Base-by-base conservation (phyloP, 176 grass and related monocot species). In the Oryza nivara region DNA sequence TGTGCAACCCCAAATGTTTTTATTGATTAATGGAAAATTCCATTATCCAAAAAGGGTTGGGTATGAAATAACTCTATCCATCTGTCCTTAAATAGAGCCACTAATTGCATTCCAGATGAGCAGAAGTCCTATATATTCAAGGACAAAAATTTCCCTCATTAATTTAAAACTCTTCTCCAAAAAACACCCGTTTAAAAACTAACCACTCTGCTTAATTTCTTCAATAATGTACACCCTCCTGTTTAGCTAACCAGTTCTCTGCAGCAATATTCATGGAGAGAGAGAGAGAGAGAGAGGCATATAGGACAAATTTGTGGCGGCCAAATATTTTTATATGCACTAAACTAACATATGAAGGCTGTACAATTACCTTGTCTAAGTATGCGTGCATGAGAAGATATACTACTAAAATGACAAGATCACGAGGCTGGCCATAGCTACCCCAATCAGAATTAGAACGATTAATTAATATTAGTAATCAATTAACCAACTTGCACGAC, bases 241-340 rank as follows among this genome's bases (percentile, higher is more conserved):
- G 20, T 7, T 40, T 68, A 58, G 38, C 16, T 54, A 67, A 73
- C 5, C 4, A 44, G 54, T 36, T 54, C 54, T 58, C 54, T 58
- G 15, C 23, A 73, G 36, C 16, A 72, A 78, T 82, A 82, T 86
- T 73, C 40, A 2, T 41, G 4, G 40, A 46, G 78, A 6, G 36
- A 78, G 66, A 58, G 28, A 70, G 56, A 48, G 16, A 70, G 63
- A 82, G 68, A 77, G 23, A 43, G 25, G 34, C 56, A 82, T 34
- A 54, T 75, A 75, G 40, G 88, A 81, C 83, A 89, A 85, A 85
- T 9, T 81, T 77, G 19, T 89, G 88, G 88, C 88, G 88, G 88
- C 78, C 64, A 30, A 30, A 32, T 76, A 52, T 81, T 9, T 89
- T 52, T 66, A 84, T 35, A 16, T 44, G 35, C 46, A 67, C 63